Evolutionary conservation across 2,329 filamentous ascomycete species (phyloP).

Genomic region (Aquanectria penicillioides): DNA sequence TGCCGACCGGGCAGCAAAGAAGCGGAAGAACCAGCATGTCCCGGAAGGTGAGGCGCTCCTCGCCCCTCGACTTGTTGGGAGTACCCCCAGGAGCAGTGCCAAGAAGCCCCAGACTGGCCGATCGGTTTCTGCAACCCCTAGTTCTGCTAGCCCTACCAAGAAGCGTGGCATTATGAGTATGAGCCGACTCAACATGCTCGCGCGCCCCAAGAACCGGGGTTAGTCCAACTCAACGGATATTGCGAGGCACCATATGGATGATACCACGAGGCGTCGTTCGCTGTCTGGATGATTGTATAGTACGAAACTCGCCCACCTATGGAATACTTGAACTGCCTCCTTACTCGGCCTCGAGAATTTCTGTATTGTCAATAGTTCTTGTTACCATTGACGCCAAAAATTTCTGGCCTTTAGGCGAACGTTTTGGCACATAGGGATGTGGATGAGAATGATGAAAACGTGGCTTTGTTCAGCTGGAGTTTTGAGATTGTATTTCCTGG

Average conservation of each 20-base stretch:
- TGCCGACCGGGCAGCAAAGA: conserved; percentile 65
- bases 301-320: conserved; percentile 28
- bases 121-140: conserved; percentile 35
- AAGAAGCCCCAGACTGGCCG: conserved; percentile 49
- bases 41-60: conserved; percentile 63
- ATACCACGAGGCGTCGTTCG: neutral
- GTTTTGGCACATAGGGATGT: conserved; percentile 14
- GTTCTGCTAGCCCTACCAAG: conserved; percentile 58
- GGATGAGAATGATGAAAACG: conserved; percentile 32
- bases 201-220: conserved; percentile 66
- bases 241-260: neutral
- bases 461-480: conserved; percentile 41
- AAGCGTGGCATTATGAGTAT: conserved; percentile 64
- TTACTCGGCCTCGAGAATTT: neutral
- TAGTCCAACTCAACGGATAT: conserved; percentile 40
- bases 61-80: conserved; percentile 56
- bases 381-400: too few relatives aligned
- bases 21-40: conserved; percentile 61
- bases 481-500: conserved; percentile 41
- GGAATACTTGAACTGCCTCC: conserved; percentile 2
- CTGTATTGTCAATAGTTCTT: conserved; percentile 5
- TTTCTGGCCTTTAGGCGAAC: neutral
- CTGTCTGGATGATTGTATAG: conserved; percentile 32
- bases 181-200: conserved; percentile 70
- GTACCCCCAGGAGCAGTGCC: conserved; percentile 46